Evolutionary conservation across 306 rosid species (phyloP).

Genomic region (Rosa persica): DNA sequence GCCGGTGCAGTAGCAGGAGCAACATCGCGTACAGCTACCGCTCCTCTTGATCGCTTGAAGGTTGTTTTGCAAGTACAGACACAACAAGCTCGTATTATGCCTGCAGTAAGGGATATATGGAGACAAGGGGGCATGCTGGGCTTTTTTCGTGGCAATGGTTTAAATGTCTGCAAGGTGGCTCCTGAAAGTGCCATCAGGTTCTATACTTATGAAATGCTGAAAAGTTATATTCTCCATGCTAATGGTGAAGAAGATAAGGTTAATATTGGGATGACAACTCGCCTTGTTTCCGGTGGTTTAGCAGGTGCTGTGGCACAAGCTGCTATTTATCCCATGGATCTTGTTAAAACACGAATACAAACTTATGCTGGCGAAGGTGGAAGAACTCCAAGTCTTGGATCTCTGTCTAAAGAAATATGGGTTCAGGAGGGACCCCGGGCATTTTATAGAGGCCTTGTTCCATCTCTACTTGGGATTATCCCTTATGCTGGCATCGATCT

Average conservation of each 20-base stretch:
- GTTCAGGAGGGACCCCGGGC: slow-evolving; percentile 83
- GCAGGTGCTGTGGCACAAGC: slow-evolving; percentile 94
- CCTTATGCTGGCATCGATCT: slow-evolving; percentile 95
- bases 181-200: slow-evolving; percentile 90
- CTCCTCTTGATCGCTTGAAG: slow-evolving; percentile 86
- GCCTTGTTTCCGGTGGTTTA: slow-evolving; percentile 75
- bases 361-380: slow-evolving; percentile 54
- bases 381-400: slow-evolving; percentile 53
- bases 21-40: slow-evolving; percentile 80
- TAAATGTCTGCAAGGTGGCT: slow-evolving; percentile 81
- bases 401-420: slow-evolving; percentile 69
- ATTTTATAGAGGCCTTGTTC: slow-evolving; percentile 76
- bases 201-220: slow-evolving; percentile 67
- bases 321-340: slow-evolving; percentile 83
- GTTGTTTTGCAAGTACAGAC: slow-evolving; percentile 85
- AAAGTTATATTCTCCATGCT: slow-evolving; percentile 44
- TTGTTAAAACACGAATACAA: slow-evolving; percentile 77
- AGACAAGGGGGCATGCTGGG: slow-evolving; percentile 63
- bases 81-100: slow-evolving; percentile 57
- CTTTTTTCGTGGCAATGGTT: slow-evolving; percentile 84
- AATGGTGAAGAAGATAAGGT: slow-evolving; percentile 51
- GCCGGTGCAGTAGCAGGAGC: slow-evolving; percentile 93
- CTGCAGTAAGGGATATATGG: slow-evolving; percentile 62
- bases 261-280: slow-evolving; percentile 54
- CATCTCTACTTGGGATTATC: slow-evolving; percentile 82